Evolutionary conservation across 1,284 basidiomycete genomes (phyloP), one percentile per base, ranked within the genome.

Genomic region (Ganoderma boninense): DNA sequence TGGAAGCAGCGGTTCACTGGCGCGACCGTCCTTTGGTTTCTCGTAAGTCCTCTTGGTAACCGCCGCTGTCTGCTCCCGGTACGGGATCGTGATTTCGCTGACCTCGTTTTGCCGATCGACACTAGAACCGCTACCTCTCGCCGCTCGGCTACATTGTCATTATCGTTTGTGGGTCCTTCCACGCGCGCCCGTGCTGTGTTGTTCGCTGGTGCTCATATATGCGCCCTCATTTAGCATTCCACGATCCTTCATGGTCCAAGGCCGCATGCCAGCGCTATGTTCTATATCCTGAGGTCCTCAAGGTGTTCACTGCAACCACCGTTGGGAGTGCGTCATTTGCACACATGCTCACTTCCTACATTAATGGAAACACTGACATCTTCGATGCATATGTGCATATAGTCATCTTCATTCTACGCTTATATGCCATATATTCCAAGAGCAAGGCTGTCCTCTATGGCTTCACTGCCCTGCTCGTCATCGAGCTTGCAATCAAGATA

Each of bases 1-100:
- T 78, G 77, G 77, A 76, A 76, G 68, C 77, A 78, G 66, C 75
- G 75, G 42, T 76, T 78, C 62, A 77, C 77, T 18, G 76, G 77
- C 57, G 76, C 76, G 23, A 78, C 77, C 10, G 71, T 77, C 60
- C 73, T 78, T 26, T 78, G 77, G 77, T 76, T 75, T 64, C 59
- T 78, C 59, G 77, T 78, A 46, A 64, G 77, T 71, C 59, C 40
- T 10, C 23, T 54, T n/a, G 23, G 23, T 54, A 54, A 54, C 40
- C 62, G 42, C 60, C 42, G 4, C 4, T 10, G 13, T 62, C 60
- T 42, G 60, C 42, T 43, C 40, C 60, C 57, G 32, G 14, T 40
- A 13, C 42, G n/a, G 40, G 40, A 26, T 42, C 44, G n/a, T 56
- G 52, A 66, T 23, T 54, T 42, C 38, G 35, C 42, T 62, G 59